Percentiles rank a stretch among this genome's conserved stretches.
Conservation (phyloP, 306 rosid genomes). For the Corylus americana region DNA sequence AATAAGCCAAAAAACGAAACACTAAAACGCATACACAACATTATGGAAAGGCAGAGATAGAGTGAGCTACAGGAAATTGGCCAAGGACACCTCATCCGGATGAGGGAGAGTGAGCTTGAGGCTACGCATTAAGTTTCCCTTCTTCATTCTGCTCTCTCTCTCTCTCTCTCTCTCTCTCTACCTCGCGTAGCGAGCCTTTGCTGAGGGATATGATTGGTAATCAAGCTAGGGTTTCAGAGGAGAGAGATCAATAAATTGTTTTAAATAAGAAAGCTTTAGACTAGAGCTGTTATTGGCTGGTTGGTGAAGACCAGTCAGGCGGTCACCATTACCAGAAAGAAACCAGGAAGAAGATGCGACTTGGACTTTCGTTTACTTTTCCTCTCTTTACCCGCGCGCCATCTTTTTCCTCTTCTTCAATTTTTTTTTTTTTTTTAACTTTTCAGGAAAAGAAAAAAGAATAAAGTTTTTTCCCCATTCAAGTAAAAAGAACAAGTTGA, state of each 20-base stretch:
- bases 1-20: slow-evolving; percentile 25
- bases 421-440: too few relatives aligned
- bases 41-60: slow-evolving; percentile 12
- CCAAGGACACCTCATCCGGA: slow-evolving; percentile 58
- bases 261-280: background rate
- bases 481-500: too few relatives aligned
- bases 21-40: slow-evolving; percentile 24
- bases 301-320: background rate
- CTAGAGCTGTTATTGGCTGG: background rate
- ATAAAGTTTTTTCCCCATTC: too few relatives aligned
- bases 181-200: background rate
- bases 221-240: background rate
- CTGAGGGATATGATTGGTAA: background rate
- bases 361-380: background rate
- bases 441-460: too few relatives aligned
- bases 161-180: slow-evolving; percentile 7
- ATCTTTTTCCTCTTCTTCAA: background rate
- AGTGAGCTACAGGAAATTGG: slow-evolving; percentile 69
- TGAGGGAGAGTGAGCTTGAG: slow-evolving; percentile 82
- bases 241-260: too few relatives aligned
- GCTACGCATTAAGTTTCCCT: slow-evolving; percentile 52
- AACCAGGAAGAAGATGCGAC: background rate
- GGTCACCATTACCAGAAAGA: background rate
- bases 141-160: slow-evolving; percentile 48
- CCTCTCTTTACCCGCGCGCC: background rate